phyloP scores from a whole-genome alignment of 441 rosid genomes.

The Croton setiger region DNA sequence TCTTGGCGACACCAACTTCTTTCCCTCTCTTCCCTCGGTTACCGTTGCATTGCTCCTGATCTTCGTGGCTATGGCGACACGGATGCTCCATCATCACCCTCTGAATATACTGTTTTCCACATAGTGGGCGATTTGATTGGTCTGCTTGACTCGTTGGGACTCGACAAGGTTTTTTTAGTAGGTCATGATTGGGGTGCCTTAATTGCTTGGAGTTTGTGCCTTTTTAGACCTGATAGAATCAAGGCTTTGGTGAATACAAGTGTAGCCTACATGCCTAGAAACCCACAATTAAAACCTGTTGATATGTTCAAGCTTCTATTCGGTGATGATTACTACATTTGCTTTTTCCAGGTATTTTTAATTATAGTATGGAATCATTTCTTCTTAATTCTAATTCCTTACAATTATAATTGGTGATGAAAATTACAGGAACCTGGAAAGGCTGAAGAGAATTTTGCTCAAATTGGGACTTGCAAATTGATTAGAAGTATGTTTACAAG shows the following conservation, averaged over 20 bases:
- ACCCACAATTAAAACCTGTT: conserved; percentile 41
- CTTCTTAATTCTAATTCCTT: neutral
- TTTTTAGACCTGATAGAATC: conserved; percentile 56
- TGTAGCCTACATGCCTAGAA: conserved; percentile 53
- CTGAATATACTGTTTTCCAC: conserved; percentile 47
- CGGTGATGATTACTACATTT: conserved; percentile 65
- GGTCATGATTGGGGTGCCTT: conserved; percentile 72
- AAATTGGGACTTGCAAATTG: conserved; percentile 27
- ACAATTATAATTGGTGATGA: neutral
- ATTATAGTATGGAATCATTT: too few relatives aligned
- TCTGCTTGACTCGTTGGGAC: conserved; percentile 50
- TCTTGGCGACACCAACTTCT: conserved; percentile 69
- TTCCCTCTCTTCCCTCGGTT: conserved; percentile 50
- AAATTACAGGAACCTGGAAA: conserved; percentile 48
- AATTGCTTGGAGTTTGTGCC: conserved; percentile 58
- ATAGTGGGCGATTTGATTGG: conserved; percentile 58
- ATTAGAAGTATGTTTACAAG: conserved; percentile 27
- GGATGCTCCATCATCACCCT: conserved; percentile 36
- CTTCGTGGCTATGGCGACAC: conserved; percentile 55
- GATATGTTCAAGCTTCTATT: conserved; percentile 37
- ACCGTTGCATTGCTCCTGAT: conserved; percentile 27
- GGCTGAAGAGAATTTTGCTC: conserved; percentile 45
- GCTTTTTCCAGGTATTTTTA: conserved; percentile 56
- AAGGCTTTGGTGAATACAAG: conserved; percentile 49
- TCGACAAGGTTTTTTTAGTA: conserved; percentile 44